Percentiles rank a stretch among this genome's conserved stretches.
Evolutionary conservation across 2,329 filamentous ascomycete genomes (phyloP).

Genomic region (Herpotrichia juniperi): DNA sequence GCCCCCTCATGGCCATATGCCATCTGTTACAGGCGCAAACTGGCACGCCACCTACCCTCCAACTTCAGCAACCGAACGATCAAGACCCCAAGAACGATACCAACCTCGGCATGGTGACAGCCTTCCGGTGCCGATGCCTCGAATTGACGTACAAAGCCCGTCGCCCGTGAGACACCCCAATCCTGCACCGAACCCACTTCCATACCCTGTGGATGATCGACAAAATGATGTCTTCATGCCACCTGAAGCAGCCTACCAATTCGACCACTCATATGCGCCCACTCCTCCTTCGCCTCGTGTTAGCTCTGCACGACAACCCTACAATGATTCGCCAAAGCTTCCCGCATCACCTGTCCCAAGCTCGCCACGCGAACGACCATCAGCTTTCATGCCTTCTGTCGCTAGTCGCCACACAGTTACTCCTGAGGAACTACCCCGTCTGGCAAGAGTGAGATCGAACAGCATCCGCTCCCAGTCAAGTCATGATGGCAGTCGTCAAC

Average conservation of each 20-base stretch:
- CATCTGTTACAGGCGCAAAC: constrained; percentile 30
- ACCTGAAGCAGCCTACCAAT: constrained; percentile 50
- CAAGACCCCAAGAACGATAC: constrained; percentile 34
- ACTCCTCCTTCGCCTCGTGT: constrained; percentile 20
- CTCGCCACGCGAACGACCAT: constrained; percentile 28
- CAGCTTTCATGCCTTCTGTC: constrained; percentile 16
- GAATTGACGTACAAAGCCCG: constrained; percentile 41
- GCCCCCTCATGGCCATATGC: constrained; percentile 23
- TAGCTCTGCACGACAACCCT: constrained; percentile 17
- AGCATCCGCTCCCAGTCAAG: constrained; percentile 33
- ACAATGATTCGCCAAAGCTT: constrained; percentile 28
- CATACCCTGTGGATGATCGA: constrained; percentile 55
- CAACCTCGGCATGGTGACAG: constrained; percentile 34
- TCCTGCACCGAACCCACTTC: constrained; percentile 34
- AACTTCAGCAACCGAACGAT: constrained; percentile 24
- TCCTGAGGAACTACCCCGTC: constrained; percentile 28
- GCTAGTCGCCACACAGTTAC: constrained; percentile 15
- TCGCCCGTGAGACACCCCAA: constrained; percentile 36
- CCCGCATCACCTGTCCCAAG: constrained; percentile 23
- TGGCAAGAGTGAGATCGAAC: constrained; percentile 30
- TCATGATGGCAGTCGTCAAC: constrained; percentile 28
- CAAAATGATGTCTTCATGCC: constrained; percentile 48
- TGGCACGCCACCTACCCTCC: constrained; percentile 41
- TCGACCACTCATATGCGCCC: constrained; percentile 31
- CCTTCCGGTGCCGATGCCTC: constrained; percentile 33